Percentiles rank a stretch among this genome's conserved stretches.
These are phyloP conservation scores for Udeniomyces megalosporus DNA, from an alignment of 768 basidiomycete species.

Conservation along the genomic window DNA sequence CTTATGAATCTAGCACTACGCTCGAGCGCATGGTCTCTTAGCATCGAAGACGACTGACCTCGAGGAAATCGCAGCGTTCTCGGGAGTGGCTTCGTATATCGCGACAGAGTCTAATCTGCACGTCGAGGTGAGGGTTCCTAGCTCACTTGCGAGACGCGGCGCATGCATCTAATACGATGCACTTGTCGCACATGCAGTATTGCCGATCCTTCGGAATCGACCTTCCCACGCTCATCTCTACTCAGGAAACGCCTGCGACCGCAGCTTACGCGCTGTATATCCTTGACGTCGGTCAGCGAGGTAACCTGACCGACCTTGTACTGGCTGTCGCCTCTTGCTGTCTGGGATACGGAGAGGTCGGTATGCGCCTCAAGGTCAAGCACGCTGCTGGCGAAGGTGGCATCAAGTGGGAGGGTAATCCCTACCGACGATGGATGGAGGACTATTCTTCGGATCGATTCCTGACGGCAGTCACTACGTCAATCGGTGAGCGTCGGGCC, in stretches of 20 bases:
- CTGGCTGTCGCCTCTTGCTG: slow-evolving; percentile 74
- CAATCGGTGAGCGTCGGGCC: slow-evolving; percentile 50
- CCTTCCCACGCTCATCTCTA: slow-evolving; percentile 42
- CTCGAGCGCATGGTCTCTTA: slow-evolving; percentile 64
- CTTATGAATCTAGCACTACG: slow-evolving; percentile 74
- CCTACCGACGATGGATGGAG: slow-evolving; percentile 41
- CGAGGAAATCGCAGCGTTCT: slow-evolving; percentile 44
- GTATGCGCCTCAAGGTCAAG: slow-evolving; percentile 60
- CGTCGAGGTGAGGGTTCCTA: slow-evolving; percentile 28
- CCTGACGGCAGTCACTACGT: slow-evolving; percentile 52
- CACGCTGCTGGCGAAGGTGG: slow-evolving; percentile 39
- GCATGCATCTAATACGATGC: not conserved
- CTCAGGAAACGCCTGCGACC: slow-evolving; percentile 68
- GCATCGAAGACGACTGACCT: slow-evolving; percentile 61
- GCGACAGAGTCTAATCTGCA: slow-evolving; percentile 58
- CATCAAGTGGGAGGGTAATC: slow-evolving; percentile 50
- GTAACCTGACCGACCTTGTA: slow-evolving; percentile 53
- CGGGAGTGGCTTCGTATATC: slow-evolving; percentile 47
- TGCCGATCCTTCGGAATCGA: slow-evolving; percentile 57
- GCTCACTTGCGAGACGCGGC: not conserved
- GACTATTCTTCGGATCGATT: slow-evolving; percentile 60
- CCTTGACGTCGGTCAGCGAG: slow-evolving; percentile 60
- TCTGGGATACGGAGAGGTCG: slow-evolving; percentile 83
- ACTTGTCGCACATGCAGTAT: slow-evolving; percentile 29
- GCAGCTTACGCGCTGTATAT: slow-evolving; percentile 78